phyloP scores from a whole-genome alignment of 2,329 filamentous ascomycete genomes.

The Colletotrichum scovillei region DNA sequence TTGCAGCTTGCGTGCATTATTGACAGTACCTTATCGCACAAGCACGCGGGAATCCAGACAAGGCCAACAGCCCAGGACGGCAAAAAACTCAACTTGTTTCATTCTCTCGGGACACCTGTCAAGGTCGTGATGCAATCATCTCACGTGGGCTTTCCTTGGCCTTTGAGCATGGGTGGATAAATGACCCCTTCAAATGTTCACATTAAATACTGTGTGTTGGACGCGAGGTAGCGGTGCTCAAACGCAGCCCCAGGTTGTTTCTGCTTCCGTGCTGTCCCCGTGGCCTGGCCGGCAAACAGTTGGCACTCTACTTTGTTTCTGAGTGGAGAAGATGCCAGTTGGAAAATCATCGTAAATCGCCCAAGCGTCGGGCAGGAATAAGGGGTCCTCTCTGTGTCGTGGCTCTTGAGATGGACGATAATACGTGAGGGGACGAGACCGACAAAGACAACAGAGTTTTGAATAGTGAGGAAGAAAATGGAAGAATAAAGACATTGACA shows the following conservation, averaged over 20 bases:
- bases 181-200: neutral
- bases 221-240: neutral
- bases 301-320: slow-evolving; percentile 5
- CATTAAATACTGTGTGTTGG: neutral
- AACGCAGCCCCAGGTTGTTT: slow-evolving; percentile 28
- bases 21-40: slow-evolving; percentile 29
- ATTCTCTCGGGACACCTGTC: slow-evolving; percentile 23
- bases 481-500: neutral
- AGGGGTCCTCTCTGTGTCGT: neutral
- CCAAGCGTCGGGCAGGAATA: slow-evolving; percentile 10
- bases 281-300: slow-evolving; percentile 5
- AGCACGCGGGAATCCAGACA: neutral
- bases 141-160: neutral
- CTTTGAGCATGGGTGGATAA: neutral
- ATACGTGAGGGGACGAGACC: no score
- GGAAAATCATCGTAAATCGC: neutral
- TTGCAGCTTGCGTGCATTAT: slow-evolving; percentile 29
- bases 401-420: neutral
- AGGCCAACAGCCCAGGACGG: neutral
- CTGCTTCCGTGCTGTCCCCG: slow-evolving; percentile 1
- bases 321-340: slow-evolving; percentile 19
- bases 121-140: slow-evolving; percentile 7
- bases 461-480: neutral
- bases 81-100: slow-evolving; percentile 8
- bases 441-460: neutral